These are phyloP conservation scores for Nephelium lappaceum DNA, from an alignment of 345 rosid genomes.

Conservation along the genomic window DNA sequence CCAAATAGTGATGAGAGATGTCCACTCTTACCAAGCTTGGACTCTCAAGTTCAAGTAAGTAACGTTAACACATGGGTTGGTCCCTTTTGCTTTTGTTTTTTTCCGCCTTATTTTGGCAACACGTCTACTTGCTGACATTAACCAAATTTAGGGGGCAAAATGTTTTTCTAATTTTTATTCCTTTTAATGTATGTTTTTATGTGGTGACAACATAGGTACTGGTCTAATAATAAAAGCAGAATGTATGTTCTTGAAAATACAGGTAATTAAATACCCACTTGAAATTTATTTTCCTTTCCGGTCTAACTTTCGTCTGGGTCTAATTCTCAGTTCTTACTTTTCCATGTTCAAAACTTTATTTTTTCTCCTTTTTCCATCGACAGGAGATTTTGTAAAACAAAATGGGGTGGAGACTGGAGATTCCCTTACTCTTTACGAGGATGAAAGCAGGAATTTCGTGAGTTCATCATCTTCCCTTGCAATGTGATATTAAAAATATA, in stretches of 20 bases:
- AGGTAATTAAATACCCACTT: slow-evolving; percentile 38
- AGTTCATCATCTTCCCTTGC: slow-evolving; percentile 36
- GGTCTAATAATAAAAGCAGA: slow-evolving; percentile 83
- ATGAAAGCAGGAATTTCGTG: slow-evolving; percentile 75
- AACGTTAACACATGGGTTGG: neutral
- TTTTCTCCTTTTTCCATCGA: slow-evolving; percentile 2
- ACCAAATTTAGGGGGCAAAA: neutral
- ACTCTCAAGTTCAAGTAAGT: slow-evolving; percentile 70
- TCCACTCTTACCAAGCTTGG: slow-evolving; percentile 49
- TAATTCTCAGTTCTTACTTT: no score
- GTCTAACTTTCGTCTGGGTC: neutral
- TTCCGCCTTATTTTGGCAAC: neutral
- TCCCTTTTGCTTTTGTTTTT: no score
- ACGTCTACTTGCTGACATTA: neutral
- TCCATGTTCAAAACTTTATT: neutral
- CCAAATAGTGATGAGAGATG: slow-evolving; percentile 47
- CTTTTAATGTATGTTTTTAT: slow-evolving; percentile 1
- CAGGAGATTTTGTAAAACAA: slow-evolving; percentile 68
- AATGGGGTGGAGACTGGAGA: slow-evolving; percentile 58
- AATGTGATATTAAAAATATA: neutral
- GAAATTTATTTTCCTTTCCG: neutral
- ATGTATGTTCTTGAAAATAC: slow-evolving; percentile 90
- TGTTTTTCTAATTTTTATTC: neutral
- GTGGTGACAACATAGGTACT: slow-evolving; percentile 53
- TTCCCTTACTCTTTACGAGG: slow-evolving; percentile 67